Evolutionary conservation across 139 green algal species (phyloP).

Genomic region (Chlorella sp.): DNA sequence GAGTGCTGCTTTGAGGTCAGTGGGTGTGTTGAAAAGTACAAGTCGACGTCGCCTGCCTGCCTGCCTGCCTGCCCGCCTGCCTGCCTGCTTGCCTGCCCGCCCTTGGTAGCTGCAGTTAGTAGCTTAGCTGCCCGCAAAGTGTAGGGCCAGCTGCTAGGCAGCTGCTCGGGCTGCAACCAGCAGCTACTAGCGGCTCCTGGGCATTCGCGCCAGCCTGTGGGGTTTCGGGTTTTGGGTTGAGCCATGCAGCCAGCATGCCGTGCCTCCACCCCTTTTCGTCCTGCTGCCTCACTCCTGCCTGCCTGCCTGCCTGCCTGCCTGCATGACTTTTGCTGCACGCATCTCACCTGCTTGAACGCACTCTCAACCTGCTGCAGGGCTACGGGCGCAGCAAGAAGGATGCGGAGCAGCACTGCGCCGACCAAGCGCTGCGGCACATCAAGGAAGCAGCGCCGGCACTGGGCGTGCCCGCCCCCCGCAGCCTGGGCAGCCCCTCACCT

Average conservation of each 20-base stretch:
- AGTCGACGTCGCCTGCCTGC: neutral
- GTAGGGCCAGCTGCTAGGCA: neutral
- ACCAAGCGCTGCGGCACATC: neutral
- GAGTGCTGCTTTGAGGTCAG: neutral
- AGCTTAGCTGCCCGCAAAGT: neutral
- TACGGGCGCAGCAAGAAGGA: constrained; percentile 8
- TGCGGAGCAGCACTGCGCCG: neutral
- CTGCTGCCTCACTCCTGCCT: no score
- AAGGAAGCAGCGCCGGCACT: neutral
- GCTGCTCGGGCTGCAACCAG: no score
- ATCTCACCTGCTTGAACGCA: neutral
- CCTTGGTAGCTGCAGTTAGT: neutral
- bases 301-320: no score
- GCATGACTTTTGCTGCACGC: no score
- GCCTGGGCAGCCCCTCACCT: neutral
- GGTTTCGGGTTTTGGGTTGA: no score
- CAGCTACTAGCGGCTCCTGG: no score
- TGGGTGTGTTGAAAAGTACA: neutral
- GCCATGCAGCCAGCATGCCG: no score
- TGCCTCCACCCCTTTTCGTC: neutral
- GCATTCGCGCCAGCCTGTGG: no score
- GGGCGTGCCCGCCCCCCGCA: neutral
- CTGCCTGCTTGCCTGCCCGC: no score
- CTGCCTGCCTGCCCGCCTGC: no score
- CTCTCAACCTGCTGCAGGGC: neutral